phyloP scores from a whole-genome alignment of 768 basidiomycete genomes.

The Tricholoma hemisulphureum region DNA sequence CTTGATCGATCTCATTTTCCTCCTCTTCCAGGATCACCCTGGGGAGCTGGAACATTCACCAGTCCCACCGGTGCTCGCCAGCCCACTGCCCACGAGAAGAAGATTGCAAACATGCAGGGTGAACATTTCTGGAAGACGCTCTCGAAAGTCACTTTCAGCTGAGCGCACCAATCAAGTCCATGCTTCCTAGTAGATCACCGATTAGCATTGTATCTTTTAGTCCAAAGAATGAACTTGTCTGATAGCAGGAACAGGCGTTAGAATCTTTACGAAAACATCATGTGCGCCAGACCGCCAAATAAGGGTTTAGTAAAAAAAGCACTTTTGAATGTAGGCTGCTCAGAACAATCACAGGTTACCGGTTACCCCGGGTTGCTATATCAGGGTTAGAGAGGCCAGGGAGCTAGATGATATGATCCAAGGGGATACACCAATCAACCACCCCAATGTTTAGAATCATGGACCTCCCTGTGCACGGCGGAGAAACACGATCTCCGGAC shows the following conservation, averaged over 20 bases:
- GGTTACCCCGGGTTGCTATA: no score
- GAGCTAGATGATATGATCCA: no score
- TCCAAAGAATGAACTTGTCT: background rate
- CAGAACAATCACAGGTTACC: no score
- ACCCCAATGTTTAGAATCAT: no score
- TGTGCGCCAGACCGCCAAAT: no score
- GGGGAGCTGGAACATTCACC: conserved; percentile 76
- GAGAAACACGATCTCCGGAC: no score
- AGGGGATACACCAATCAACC: no score
- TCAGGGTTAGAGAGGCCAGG: no score
- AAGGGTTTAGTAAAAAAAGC: no score
- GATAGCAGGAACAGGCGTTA: background rate
- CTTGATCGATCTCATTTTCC: background rate
- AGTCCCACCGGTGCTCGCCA: conserved; percentile 56
- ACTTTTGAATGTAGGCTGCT: no score
- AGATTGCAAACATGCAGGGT: conserved; percentile 59
- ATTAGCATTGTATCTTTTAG: background rate
- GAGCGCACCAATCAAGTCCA: background rate
- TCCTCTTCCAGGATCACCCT: conserved; percentile 58
- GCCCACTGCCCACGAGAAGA: conserved; percentile 55
- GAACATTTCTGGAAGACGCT: conserved; percentile 52
- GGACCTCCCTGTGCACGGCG: no score
- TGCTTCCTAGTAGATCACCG: background rate
- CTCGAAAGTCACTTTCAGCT: conserved; percentile 37
- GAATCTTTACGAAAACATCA: no score